Conservation (phyloP, 106 monocot species). For the Dactylorhiza incarnata region DNA sequence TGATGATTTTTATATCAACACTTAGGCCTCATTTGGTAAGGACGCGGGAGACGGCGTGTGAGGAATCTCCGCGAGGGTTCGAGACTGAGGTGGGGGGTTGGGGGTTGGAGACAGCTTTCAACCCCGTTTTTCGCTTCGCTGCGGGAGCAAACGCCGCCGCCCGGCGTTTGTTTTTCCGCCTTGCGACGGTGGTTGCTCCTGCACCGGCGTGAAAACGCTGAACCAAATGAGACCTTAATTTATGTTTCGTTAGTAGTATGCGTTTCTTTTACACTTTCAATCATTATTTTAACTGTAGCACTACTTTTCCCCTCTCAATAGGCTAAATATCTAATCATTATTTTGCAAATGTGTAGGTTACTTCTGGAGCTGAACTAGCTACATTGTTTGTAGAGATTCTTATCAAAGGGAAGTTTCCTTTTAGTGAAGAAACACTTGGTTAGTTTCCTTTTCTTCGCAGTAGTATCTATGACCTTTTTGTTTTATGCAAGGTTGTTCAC, state of each 20-base stretch:
- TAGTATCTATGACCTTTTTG: background rate
- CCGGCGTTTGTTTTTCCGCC: too few species aligned
- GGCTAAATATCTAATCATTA: background rate
- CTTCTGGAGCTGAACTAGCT: constrained; percentile 87
- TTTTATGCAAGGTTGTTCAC: background rate
- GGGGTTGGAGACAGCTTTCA: too few species aligned
- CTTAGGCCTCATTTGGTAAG: too few species aligned
- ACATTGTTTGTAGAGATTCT: constrained; percentile 71
- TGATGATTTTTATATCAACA: constrained; percentile 2
- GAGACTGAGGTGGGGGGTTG: too few species aligned
- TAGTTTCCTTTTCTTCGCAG: constrained; percentile 14
- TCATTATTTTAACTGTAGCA: background rate
- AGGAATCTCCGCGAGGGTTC: too few species aligned
- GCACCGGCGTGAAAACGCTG: too few species aligned
- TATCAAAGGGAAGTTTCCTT: constrained; percentile 61
- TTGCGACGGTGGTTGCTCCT: too few species aligned
- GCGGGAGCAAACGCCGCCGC: too few species aligned
- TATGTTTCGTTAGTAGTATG: background rate
- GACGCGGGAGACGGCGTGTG: too few species aligned
- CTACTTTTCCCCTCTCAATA: background rate
- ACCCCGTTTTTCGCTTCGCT: too few species aligned
- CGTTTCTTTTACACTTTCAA: background rate
- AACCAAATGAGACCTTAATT: too few species aligned
- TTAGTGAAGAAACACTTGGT: constrained; percentile 68
- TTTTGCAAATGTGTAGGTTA: constrained; percentile 43